A percentile compares a stretch with the other conserved stretches of the same genome.
Conservation (phyloP, 257 asterid species). For the Salvia splendens region DNA sequence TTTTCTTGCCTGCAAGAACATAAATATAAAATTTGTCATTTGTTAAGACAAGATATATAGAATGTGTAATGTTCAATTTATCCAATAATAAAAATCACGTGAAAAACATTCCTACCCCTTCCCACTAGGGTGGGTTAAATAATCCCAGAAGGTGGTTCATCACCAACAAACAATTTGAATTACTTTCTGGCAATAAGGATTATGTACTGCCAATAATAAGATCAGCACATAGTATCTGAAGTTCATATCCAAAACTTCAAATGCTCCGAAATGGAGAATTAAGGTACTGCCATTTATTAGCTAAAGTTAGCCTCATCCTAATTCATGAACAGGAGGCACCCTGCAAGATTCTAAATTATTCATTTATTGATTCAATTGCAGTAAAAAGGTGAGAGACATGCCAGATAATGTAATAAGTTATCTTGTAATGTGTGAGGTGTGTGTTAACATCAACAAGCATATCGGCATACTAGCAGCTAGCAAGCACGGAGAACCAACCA, state of each 20-base stretch:
- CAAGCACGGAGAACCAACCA: constrained; percentile 1
- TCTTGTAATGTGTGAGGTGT: neutral
- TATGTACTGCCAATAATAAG: constrained; percentile 10
- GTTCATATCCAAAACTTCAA: constrained; percentile 21
- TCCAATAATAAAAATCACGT: constrained; percentile 12
- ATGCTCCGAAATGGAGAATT: neutral
- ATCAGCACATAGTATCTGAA: constrained; percentile 6
- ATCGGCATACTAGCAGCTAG: neutral
- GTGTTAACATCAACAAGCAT: neutral
- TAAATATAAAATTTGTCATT: constrained; percentile 32
- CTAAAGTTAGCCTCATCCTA: neutral
- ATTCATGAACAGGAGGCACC: constrained; percentile 1
- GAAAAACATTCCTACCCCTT: constrained; percentile 14
- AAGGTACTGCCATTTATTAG: neutral
- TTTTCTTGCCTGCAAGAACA: constrained; percentile 60
- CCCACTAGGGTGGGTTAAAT: constrained; percentile 12
- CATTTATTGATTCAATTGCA: constrained; percentile 11
- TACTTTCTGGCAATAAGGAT: neutral
- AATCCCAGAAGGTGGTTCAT: constrained; percentile 2
- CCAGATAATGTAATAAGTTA: constrained; percentile 5
- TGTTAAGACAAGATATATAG: constrained; percentile 17
- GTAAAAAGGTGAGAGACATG: neutral
- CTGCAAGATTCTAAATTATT: constrained; percentile 6
- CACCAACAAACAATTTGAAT: constrained; percentile 13
- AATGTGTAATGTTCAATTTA: neutral